These are phyloP conservation scores for Barnettozyma botsteinii DNA, from an alignment of 805 yeast species.

Conservation along the genomic window DNA sequence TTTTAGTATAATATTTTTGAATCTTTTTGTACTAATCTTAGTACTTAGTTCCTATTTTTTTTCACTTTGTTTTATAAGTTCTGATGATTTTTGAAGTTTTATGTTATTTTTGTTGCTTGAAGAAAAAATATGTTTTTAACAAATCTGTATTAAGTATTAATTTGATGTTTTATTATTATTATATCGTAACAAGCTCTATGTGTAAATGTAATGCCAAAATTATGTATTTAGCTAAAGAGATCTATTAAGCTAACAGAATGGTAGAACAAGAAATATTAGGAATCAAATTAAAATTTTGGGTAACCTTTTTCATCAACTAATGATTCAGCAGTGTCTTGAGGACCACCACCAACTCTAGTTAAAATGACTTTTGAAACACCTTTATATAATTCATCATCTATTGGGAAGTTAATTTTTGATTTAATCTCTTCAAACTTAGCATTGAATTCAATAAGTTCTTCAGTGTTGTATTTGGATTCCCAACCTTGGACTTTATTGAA, in stretches of 20 bases:
- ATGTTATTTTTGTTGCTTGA: too few species aligned
- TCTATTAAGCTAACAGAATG: background rate
- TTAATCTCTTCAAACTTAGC: conserved; percentile 26
- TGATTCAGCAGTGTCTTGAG: conserved; percentile 51
- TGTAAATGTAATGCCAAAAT: too few species aligned
- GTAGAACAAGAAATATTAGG: background rate
- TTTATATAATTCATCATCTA: conserved; percentile 46
- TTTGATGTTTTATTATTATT: too few species aligned
- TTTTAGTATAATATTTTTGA: too few species aligned
- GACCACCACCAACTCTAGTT: conserved; percentile 87
- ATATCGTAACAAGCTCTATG: too few species aligned
- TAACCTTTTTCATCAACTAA: conserved; percentile 59
- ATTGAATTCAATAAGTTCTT: conserved; percentile 23
- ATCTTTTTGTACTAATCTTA: too few species aligned
- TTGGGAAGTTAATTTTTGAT: conserved; percentile 31
- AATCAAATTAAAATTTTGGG: conserved; percentile 35
- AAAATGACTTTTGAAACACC: conserved; percentile 83
- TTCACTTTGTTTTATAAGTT: too few species aligned
- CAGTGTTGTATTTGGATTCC: conserved; percentile 38
- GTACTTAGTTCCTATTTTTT: background rate
- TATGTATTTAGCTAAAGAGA: background rate
- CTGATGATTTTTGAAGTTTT: too few species aligned
- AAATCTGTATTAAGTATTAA: too few species aligned
- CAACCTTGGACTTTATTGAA: conserved; percentile 66
- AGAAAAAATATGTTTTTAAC: too few species aligned